Evolutionary conservation across 2,329 filamentous ascomycete species (phyloP).

Genomic region (Fusarium tuaranense): DNA sequence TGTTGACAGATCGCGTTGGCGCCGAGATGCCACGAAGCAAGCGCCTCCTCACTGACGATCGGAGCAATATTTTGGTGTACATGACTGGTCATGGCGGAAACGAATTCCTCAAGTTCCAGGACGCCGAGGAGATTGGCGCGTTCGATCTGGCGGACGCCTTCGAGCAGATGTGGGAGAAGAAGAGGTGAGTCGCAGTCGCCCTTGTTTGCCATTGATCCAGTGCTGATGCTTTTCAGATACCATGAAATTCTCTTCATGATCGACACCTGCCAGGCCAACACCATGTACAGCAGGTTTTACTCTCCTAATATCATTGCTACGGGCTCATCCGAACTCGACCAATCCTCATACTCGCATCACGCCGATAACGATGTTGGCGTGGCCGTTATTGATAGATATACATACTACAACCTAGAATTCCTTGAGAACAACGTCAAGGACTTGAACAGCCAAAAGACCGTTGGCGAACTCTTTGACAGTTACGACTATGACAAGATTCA

Average conservation of each 20-base stretch:
- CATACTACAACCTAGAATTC: constrained; percentile 98
- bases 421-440: constrained; percentile 91
- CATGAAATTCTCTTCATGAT: constrained; percentile 99
- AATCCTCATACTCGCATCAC: constrained; percentile 97
- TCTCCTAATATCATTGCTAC: constrained; percentile 98
- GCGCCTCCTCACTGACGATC: constrained; percentile 90
- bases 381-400: constrained; percentile 97
- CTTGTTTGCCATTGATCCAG: constrained; percentile 10
- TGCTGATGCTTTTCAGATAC: constrained; percentile 67
- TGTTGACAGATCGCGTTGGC: constrained; percentile 93
- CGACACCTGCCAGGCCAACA: constrained; percentile 99
- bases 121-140: constrained; percentile 95
- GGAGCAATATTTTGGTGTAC: constrained; percentile 97
- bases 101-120: constrained; percentile 98
- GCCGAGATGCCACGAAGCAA: constrained; percentile 97
- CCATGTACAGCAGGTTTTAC: constrained; percentile 99
- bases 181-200: constrained; percentile 67
- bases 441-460: constrained; percentile 85
- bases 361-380: constrained; percentile 98
- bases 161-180: constrained; percentile 99
- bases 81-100: constrained; percentile 99
- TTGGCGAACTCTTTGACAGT: constrained; percentile 95
- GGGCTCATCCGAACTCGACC: constrained; percentile 94
- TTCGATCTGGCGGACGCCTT: constrained; percentile 98
- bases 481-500: constrained; percentile 97